phyloP scores from a whole-genome alignment of 1,139 yeast species.

The Arxiozyma bovina region DNA sequence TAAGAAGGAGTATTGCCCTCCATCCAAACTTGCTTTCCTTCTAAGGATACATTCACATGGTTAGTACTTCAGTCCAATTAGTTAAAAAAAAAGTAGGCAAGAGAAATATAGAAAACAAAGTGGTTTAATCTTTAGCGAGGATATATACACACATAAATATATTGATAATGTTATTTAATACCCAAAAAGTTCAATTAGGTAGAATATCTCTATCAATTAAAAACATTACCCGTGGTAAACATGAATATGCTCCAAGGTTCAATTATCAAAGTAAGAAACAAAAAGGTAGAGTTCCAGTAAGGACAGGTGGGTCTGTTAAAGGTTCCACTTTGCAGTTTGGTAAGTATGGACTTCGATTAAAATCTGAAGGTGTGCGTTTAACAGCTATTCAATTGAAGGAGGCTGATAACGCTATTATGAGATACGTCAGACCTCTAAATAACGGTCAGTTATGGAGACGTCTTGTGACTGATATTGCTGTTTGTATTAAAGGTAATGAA shows the following conservation, averaged over 20 bases:
- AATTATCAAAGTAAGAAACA: conserved; percentile 69
- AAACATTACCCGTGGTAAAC: conserved; percentile 35
- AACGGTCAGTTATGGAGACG: conserved; percentile 71
- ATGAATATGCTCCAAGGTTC: conserved; percentile 82
- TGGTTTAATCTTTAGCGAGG: neutral
- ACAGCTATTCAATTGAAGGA: conserved; percentile 87
- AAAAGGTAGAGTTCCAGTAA: conserved; percentile 90
- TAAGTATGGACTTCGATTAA: conserved; percentile 75
- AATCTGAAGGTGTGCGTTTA: conserved; percentile 76
- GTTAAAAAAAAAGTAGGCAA: neutral
- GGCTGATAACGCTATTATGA: conserved; percentile 78
- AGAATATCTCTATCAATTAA: neutral
- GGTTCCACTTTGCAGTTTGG: conserved; percentile 83
- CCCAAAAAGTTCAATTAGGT: neutral
- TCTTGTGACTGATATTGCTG: conserved; percentile 76
- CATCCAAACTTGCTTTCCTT: neutral
- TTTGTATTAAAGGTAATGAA: conserved; percentile 94
- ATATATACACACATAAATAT: neutral
- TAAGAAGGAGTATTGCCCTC: neutral
- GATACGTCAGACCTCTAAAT: conserved; percentile 52
- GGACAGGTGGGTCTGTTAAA: conserved; percentile 88
- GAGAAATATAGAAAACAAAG: neutral
- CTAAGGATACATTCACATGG: neutral
- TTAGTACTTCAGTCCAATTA: neutral
- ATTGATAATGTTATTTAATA: neutral